These are phyloP conservation scores for Escovopsis sp. DNA, from an alignment of 2,329 filamentous ascomycete genomes.

Conservation along the genomic window DNA sequence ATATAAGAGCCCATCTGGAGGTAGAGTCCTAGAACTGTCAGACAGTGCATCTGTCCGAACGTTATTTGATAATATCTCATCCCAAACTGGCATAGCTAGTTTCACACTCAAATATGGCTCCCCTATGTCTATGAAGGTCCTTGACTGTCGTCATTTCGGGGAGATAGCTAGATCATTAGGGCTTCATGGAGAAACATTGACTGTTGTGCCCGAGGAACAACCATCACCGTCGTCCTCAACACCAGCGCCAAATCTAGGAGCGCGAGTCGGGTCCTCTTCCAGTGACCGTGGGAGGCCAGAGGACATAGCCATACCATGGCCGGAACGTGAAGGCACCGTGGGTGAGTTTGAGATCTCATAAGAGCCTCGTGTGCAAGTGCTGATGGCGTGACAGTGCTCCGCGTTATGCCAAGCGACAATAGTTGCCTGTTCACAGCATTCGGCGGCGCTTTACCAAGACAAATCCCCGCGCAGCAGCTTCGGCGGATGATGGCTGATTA, in stretches of 20 bases:
- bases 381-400: slow-evolving; percentile 43
- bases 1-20: slow-evolving; percentile 60
- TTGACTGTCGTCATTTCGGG: slow-evolving; percentile 42
- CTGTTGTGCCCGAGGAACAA: slow-evolving; percentile 29
- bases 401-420: slow-evolving; percentile 96
- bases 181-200: slow-evolving; percentile 35
- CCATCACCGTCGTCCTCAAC: slow-evolving; percentile 6
- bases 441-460: slow-evolving; percentile 57
- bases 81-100: slow-evolving; percentile 46
- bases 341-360: slow-evolving; percentile 17
- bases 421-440: slow-evolving; percentile 88
- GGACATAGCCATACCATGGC: slow-evolving; percentile 31
- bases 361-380: background rate
- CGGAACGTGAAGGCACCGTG: slow-evolving; percentile 34
- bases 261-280: background rate
- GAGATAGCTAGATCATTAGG: slow-evolving; percentile 33
- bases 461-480: slow-evolving; percentile 38
- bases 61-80: slow-evolving; percentile 44
- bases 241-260: background rate
- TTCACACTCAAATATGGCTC: slow-evolving; percentile 78
- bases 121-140: slow-evolving; percentile 48
- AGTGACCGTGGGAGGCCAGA: slow-evolving; percentile 10
- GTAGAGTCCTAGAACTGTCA: slow-evolving; percentile 52
- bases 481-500: slow-evolving; percentile 64
- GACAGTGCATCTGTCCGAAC: slow-evolving; percentile 52